These are phyloP conservation scores for Larix sibirica DNA, from an alignment of 83 land plant species.

Conservation along the genomic window DNA sequence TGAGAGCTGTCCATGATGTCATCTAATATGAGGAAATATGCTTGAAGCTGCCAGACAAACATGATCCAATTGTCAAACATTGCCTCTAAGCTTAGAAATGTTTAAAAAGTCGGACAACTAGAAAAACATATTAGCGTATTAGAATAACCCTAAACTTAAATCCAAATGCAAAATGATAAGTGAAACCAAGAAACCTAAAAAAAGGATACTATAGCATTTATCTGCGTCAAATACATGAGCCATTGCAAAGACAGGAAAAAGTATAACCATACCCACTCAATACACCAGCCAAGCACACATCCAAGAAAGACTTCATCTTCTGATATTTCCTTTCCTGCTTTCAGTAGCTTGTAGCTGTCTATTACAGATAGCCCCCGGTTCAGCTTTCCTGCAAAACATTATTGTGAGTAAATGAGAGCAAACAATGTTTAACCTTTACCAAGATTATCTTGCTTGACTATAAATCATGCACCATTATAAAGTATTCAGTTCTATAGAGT, in stretches of 20 bases:
- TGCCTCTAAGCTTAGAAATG: background rate
- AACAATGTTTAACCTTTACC: background rate
- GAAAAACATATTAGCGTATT: background rate
- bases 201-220: background rate
- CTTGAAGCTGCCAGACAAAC: conserved; percentile 82
- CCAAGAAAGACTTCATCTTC: conserved; percentile 80
- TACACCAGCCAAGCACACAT: conserved; percentile 92
- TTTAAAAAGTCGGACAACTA: background rate
- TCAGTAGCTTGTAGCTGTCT: conserved; percentile 82
- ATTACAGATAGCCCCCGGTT: conserved; percentile 94
- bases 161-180: background rate
- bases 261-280: conserved; percentile 81
- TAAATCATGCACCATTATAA: background rate
- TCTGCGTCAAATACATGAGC: background rate
- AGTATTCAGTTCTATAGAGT: background rate
- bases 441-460: background rate
- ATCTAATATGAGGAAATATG: conserved; percentile 94
- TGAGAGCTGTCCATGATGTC: conserved; percentile 95
- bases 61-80: background rate
- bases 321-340: conserved; percentile 60
- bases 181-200: background rate
- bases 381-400: conserved; percentile 71
- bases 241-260: background rate
- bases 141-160: background rate
- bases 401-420: conserved; percentile 5